Evolutionary conservation across 2,329 filamentous ascomycete species (phyloP), one percentile per base, ranked within the genome.

Genomic region (Orbilia quercus): DNA sequence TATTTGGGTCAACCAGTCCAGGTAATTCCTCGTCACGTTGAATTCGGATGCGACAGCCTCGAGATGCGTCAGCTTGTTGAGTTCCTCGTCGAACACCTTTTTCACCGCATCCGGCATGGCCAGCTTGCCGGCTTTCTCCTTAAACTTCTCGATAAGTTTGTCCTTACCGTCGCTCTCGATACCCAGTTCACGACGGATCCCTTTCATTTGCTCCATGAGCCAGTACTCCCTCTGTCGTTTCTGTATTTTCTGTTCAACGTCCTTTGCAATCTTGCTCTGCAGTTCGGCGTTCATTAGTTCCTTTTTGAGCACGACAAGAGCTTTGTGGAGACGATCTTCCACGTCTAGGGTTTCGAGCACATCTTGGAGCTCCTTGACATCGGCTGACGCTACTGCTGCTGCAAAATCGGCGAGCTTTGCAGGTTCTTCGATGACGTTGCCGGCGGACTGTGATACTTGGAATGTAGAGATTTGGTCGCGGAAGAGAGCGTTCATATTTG

Each of bases 181-280:
- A 20, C 96, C 95, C 53, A 99, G 87, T 81, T 99, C 95, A 69
- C 95, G 87, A 69, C 92, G 90, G 79, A 99, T 99, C 23, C 93
- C 95, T 84, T 98, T 98, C 93, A 99, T 96, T 81, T 99, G 96
- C 82, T 99, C 95, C 92, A 96, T 96, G 50, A 99, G 84, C 91
- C 92, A 98, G 82, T 98, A 99, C 80, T 99, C 95, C 58, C 95
- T 89, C 80, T 99, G 95, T 28, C 94, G 89, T 82, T 99, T 98
- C 78, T 93, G 93, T 60, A 99, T 98, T 82, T 96, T 97, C 79
- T 88, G 92, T 81, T 98, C 95, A 16, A 99, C 96, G 79, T 99
- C 95, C 82, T 97, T 97, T 69, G 91, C 92, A 69, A 99, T 98
- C 84, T 98, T 99, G 66, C 91, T 94, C 80, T 97, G 94, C 28